Percentiles rank a stretch among this genome's conserved stretches.
Conservation (phyloP, 257 asterid genomes). For the Ilex asprella region DNA sequence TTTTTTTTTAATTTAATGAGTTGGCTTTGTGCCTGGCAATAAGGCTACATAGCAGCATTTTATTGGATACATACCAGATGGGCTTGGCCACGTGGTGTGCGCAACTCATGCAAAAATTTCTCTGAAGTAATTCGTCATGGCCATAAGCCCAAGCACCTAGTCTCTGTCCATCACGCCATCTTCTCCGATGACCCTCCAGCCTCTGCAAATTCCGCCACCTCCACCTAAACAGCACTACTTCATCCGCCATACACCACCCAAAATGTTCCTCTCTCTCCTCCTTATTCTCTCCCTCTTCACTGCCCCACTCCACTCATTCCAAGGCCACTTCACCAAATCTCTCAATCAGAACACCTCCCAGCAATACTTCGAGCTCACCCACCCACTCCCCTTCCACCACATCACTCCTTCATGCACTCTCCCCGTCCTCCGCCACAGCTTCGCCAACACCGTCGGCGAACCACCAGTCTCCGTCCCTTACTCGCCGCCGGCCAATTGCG, state of each 20-base stretch:
- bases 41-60: too few species aligned
- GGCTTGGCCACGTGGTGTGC: too few species aligned
- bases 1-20: too few species aligned
- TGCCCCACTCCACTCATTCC: constrained; percentile 27
- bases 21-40: too few species aligned
- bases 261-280: constrained; percentile 16
- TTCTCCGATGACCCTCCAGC: too few species aligned
- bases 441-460: constrained; percentile 53
- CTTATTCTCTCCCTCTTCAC: constrained; percentile 17
- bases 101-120: too few species aligned
- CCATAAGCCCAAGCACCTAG: too few species aligned
- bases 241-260: not conserved
- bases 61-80: too few species aligned
- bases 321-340: constrained; percentile 26
- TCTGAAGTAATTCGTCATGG: too few species aligned
- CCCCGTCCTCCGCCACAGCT: constrained; percentile 43
- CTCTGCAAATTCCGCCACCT: not conserved
- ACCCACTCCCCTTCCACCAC: constrained; percentile 47
- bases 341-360: constrained; percentile 19
- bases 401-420: constrained; percentile 54
- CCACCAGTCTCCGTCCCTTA: constrained; percentile 55
- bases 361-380: constrained; percentile 38
- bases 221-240: not conserved
- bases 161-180: too few species aligned
- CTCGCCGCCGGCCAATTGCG: constrained; percentile 55